Conservation (phyloP, 2,329 filamentous ascomycete species). For the Botryotinia narcissicola region DNA sequence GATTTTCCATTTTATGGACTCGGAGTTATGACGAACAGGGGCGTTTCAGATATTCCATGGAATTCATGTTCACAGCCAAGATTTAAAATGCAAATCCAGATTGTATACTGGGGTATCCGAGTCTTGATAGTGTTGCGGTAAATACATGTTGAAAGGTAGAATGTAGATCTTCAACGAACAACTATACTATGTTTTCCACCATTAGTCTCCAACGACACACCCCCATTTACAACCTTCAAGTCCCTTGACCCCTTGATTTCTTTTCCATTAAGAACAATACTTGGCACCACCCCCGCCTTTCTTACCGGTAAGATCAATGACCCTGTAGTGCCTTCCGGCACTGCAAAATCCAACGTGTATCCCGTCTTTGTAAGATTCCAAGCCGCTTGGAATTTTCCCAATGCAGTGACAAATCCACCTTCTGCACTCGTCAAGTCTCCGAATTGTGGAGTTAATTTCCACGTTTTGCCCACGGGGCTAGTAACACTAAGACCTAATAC, state of each 20-base stretch:
- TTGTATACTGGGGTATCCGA: not conserved
- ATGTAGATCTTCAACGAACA: not conserved
- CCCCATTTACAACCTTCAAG: conserved; percentile 4
- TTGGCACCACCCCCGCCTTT: conserved; percentile 16
- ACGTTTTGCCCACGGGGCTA: conserved; percentile 39
- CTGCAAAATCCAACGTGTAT: conserved; percentile 23
- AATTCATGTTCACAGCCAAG: not conserved
- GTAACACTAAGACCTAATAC: conserved; percentile 45
- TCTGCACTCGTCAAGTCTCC: conserved; percentile 42
- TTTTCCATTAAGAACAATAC: conserved; percentile 22
- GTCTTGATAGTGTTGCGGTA: not conserved
- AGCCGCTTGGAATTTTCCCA: conserved; percentile 42
- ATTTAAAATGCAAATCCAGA: not conserved
- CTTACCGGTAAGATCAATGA: conserved; percentile 20
- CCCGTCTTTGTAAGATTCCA: conserved; percentile 29
- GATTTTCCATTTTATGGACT: not conserved
- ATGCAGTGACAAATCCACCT: conserved; percentile 42
- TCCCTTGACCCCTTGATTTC: not conserved
- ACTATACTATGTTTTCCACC: conserved; percentile 17
- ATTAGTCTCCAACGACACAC: not conserved
- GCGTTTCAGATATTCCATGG: not conserved
- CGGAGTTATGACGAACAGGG: not conserved
- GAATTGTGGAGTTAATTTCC: conserved; percentile 43
- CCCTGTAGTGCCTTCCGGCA: conserved; percentile 24
- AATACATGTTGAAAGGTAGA: not conserved